These are phyloP conservation scores for Fusarium nygamai DNA, from an alignment of 2,329 filamentous ascomycete species.

Conservation along the genomic window DNA sequence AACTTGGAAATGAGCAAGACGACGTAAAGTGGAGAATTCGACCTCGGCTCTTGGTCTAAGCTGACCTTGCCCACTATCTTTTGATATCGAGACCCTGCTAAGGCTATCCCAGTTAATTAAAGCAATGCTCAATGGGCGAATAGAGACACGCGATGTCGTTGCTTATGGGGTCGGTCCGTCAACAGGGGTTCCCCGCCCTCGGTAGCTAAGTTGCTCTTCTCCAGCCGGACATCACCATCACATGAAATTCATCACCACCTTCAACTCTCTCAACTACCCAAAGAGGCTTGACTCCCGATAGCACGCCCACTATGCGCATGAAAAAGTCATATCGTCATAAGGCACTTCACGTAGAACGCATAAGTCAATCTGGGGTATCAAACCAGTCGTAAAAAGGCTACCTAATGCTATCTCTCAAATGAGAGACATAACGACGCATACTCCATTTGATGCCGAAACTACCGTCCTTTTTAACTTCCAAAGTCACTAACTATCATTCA, in stretches of 20 bases:
- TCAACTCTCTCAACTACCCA: neutral
- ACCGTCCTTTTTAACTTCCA: slow-evolving; percentile 24
- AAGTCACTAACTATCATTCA: slow-evolving; percentile 24
- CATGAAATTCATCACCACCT: slow-evolving; percentile 8
- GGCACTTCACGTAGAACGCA: neutral
- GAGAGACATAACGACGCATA: slow-evolving; percentile 15
- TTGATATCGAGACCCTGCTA: slow-evolving; percentile 19
- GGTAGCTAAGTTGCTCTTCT: slow-evolving; percentile 2
- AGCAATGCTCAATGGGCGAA: slow-evolving; percentile 18
- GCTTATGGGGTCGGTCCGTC: neutral
- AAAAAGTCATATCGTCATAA: neutral
- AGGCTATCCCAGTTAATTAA: slow-evolving; percentile 33
- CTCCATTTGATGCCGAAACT: slow-evolving; percentile 30
- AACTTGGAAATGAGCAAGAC: slow-evolving; percentile 38
- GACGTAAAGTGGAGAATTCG: slow-evolving; percentile 27
- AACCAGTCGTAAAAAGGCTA: slow-evolving; percentile 34
- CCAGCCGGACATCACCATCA: slow-evolving; percentile 15
- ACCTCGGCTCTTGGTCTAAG: slow-evolving; percentile 31
- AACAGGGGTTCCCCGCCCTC: slow-evolving; percentile 37
- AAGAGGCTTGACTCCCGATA: neutral
- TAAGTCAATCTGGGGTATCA: slow-evolving; percentile 25
- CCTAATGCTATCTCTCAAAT: slow-evolving; percentile 17
- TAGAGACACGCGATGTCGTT: neutral
- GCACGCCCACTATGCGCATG: neutral
- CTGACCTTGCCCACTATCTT: neutral